These are phyloP conservation scores for Quercus dentata DNA, from an alignment of 306 rosid genomes.

Conservation along the genomic window DNA sequence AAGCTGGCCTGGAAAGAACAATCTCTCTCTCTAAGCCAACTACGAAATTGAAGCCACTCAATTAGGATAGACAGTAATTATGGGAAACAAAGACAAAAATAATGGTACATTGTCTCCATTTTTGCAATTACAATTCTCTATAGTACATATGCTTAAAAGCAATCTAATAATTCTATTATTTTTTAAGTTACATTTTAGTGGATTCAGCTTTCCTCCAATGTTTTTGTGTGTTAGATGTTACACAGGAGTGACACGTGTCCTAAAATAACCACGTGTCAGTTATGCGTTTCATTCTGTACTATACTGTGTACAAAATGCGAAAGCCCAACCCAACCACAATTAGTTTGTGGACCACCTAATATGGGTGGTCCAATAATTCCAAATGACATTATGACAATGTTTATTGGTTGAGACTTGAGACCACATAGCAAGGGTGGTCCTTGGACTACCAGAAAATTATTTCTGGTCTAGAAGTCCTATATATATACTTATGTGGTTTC, in stretches of 20 bases:
- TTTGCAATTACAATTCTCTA: neutral
- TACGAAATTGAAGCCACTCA: conserved; percentile 38
- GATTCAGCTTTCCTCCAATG: no score
- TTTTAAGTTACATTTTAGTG: no score
- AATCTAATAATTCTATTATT: no score
- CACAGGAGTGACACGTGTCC: no score
- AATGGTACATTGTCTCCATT: neutral
- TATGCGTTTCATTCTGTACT: no score
- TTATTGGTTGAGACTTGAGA: conserved; percentile 18
- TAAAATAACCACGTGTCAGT: no score
- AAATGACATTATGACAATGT: neutral
- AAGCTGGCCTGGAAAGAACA: conserved; percentile 33
- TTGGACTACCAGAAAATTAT: conserved; percentile 7
- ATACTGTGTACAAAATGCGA: no score
- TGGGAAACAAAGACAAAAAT: conserved; percentile 35
- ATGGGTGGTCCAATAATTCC: conserved; percentile 34
- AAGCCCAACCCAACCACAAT: neutral
- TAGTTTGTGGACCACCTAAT: conserved; percentile 36
- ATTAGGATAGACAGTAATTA: conserved; percentile 50
- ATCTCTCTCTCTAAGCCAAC: conserved; percentile 16
- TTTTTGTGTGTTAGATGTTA: no score
- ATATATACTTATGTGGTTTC: conserved; percentile 12
- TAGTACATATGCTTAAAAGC: neutral
- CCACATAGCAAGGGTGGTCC: conserved; percentile 22
- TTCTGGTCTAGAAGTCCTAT: conserved; percentile 5